Base-by-base conservation (phyloP, 208 protist genomes). In the Leishmania mexicana region DNA sequence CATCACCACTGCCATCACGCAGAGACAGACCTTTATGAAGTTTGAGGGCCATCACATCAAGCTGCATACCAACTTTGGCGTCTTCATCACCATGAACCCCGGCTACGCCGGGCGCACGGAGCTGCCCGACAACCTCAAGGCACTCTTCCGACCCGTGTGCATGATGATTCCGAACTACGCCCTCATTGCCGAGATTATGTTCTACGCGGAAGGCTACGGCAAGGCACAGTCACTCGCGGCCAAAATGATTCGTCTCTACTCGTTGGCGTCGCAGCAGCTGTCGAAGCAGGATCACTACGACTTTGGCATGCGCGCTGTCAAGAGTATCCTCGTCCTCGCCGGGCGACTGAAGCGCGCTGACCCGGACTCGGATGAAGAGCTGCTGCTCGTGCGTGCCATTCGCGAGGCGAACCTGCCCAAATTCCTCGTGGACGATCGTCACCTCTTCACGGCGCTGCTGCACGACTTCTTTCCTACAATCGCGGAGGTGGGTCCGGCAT, bases 21-120 rank as follows among this genome's bases (percentile, higher is more conserved):
- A 92, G 75, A 88, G 90, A 68, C 86, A 94, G 78, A 81, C 85
- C 10, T 87, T 81, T 17, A 98, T 98, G 88, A 65, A 88, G 40
- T 98, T 99, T 76, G 95, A 98, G 85, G 98, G 98, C 28, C 92
- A 97, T 80, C 86, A 85, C 47, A 98, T 99, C 82, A 94, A 94
- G 79, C 87, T 98, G 71, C 93, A 97, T 87, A 87, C 83, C 49
- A 97, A 98, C 84, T 98, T 98, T 84, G 96, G 97, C 83, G 96
- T 99, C 31, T 99, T 98, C 88, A 98, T 99, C 87, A 99, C 98
- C 51, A 99, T 99, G 98, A 99, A 99, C 84, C 98, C 98, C 40
- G 98, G 98, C 70, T 99, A 99, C 89, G 97, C 98, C 62, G 99
- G 99, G 1, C 94, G 99, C 78, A 98, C 96, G 15, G 98, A 99